phyloP scores from a whole-genome alignment of 139 green algal genomes.

The Coccomyxa sp. region DNA sequence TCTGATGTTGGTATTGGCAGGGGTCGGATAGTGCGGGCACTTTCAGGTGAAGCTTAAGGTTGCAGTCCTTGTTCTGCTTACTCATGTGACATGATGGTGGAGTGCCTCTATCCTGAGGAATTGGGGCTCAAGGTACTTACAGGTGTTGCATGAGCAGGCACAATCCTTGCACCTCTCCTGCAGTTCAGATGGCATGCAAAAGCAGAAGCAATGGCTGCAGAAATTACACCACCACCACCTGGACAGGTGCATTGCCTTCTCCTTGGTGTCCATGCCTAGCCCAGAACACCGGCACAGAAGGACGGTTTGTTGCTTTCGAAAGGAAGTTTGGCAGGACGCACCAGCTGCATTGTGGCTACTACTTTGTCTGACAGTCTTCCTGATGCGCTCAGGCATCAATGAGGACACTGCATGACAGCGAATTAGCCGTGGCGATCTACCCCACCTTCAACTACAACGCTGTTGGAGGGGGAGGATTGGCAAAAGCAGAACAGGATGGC shows the following conservation, averaged over 20 bases:
- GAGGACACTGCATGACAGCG: neutral
- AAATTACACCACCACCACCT: neutral
- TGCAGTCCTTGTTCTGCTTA: too few relatives aligned
- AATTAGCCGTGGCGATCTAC: neutral
- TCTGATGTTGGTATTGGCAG: too few relatives aligned
- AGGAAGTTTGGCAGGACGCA: neutral
- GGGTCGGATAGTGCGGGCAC: too few relatives aligned
- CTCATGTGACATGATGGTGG: too few relatives aligned
- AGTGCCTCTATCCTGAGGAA: too few relatives aligned
- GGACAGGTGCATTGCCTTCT: neutral
- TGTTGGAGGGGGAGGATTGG: neutral
- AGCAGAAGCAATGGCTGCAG: neutral
- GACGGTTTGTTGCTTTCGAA: neutral
- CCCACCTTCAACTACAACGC: slow-evolving; percentile 1
- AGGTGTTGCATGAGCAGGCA: neutral
- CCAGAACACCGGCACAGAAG: neutral
- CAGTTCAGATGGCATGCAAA: neutral
- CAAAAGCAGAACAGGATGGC: neutral
- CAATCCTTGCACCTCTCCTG: neutral
- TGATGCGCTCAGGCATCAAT: neutral
- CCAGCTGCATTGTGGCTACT: neutral
- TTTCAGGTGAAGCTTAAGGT: too few relatives aligned
- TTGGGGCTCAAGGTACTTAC: too few relatives aligned
- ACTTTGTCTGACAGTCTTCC: neutral
- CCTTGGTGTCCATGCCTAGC: neutral